Conservation (phyloP, 192 early-diverging fungal genomes). For the Umbelopsis sp. region DNA sequence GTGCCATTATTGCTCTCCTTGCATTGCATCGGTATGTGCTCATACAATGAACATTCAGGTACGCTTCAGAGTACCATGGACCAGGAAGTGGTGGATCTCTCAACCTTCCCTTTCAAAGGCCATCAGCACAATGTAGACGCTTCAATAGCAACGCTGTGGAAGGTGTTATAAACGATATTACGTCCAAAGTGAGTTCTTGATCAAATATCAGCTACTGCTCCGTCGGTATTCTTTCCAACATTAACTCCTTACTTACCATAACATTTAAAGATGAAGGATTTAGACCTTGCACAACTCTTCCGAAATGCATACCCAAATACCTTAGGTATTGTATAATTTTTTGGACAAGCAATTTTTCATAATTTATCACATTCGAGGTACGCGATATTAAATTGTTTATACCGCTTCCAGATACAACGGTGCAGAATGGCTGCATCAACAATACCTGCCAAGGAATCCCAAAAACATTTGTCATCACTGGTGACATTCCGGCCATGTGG, state of each 20-base stretch:
- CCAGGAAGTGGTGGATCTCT: constrained; percentile 27
- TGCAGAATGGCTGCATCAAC: constrained; percentile 44
- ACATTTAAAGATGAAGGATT: constrained; percentile 40
- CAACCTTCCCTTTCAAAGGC: constrained; percentile 39
- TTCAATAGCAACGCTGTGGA: constrained; percentile 54
- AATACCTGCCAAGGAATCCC: constrained; percentile 27
- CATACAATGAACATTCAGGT: constrained; percentile 8
- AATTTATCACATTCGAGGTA: not conserved
- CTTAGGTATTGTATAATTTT: constrained; percentile 18
- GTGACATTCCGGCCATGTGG: constrained; percentile 74
- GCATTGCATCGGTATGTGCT: not conserved
- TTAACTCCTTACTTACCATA: not conserved
- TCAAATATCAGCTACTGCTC: not conserved
- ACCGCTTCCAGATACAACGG: constrained; percentile 51
- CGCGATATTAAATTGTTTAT: too few relatives aligned
- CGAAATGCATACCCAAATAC: constrained; percentile 69
- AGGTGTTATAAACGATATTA: constrained; percentile 38
- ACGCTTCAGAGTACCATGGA: constrained; percentile 19
- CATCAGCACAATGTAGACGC: constrained; percentile 44
- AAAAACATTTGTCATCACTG: constrained; percentile 67
- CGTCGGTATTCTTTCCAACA: not conserved
- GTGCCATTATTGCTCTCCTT: not conserved
- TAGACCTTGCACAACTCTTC: constrained; percentile 60
- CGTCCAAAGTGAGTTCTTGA: constrained; percentile 22
- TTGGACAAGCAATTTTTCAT: not conserved